Percentiles rank a stretch among this genome's conserved stretches.
phyloP scores from a whole-genome alignment of 345 rosid genomes.

The Lepidium didymum region DNA sequence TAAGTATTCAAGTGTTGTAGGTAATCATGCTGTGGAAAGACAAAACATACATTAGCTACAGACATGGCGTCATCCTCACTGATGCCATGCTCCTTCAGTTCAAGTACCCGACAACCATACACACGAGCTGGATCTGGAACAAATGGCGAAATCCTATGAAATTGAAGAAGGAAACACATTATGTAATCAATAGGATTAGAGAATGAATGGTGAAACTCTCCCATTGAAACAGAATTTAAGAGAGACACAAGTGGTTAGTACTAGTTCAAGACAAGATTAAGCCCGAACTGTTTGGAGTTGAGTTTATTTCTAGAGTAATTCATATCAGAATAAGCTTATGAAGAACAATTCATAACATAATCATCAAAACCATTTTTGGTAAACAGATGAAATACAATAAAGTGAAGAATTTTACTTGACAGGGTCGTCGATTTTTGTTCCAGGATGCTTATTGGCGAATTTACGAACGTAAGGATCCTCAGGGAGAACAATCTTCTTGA shows the following conservation, averaged over 20 bases:
- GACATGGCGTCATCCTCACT: constrained; percentile 66
- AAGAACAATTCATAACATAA: not conserved
- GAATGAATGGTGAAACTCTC: not conserved
- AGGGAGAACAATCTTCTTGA: constrained; percentile 62
- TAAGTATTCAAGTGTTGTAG: not conserved
- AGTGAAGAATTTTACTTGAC: constrained; percentile 44
- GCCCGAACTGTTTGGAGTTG: not conserved
- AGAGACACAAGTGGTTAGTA: not conserved
- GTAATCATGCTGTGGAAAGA: not conserved
- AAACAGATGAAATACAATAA: not conserved
- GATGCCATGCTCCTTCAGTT: constrained; percentile 75
- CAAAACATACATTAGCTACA: constrained; percentile 57
- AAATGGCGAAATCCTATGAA: constrained; percentile 47
- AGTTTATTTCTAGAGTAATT: not conserved
- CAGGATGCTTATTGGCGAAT: constrained; percentile 59
- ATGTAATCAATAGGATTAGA: not conserved
- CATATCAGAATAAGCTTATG: not conserved
- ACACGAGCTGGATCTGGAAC: constrained; percentile 76
- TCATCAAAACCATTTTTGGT: not conserved
- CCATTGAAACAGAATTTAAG: not conserved
- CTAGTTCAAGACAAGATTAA: not conserved
- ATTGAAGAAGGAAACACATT: constrained; percentile 1
- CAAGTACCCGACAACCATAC: constrained; percentile 64
- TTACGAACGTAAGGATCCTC: constrained; percentile 68
- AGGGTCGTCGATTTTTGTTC: constrained; percentile 48